A percentile compares a stretch with the other conserved stretches of the same genome.
phyloP scores from a whole-genome alignment of 2,329 filamentous ascomycete genomes.

The Microsporum audouinii region DNA sequence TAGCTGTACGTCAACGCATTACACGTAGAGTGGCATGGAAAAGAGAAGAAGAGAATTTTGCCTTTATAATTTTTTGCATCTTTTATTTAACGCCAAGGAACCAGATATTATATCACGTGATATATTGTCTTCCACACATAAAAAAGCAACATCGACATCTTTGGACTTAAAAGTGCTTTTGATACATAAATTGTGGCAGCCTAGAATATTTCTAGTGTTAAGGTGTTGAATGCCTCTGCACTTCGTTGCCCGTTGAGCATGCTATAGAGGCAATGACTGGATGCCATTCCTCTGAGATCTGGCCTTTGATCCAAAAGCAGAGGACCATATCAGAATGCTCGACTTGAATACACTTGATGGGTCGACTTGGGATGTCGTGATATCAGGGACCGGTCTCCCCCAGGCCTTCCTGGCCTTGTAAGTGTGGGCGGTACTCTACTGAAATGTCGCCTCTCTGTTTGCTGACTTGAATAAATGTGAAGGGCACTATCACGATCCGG shows the following conservation, averaged over 20 bases:
- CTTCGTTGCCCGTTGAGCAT: neutral
- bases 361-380: slow-evolving; percentile 66
- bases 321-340: slow-evolving; percentile 3
- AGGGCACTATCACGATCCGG: slow-evolving; percentile 86
- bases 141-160: neutral
- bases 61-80: neutral
- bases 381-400: slow-evolving; percentile 65
- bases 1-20: slow-evolving; percentile 30
- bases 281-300: neutral
- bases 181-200: neutral
- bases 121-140: neutral
- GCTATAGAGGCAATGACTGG: neutral
- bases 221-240: neutral
- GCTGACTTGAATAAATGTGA: slow-evolving; percentile 3
- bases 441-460: neutral
- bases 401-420: slow-evolving; percentile 72
- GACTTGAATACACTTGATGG: slow-evolving; percentile 64
- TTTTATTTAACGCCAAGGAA: neutral
- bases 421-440: slow-evolving; percentile 21
- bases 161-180: neutral
- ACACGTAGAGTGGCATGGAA: slow-evolving; percentile 31
- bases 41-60: slow-evolving; percentile 14
- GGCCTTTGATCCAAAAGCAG: neutral
- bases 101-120: neutral
- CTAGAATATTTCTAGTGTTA: neutral